Evolutionary conservation across 2,329 filamentous ascomycete species (phyloP).

Genomic region (Colletotrichum filicis): DNA sequence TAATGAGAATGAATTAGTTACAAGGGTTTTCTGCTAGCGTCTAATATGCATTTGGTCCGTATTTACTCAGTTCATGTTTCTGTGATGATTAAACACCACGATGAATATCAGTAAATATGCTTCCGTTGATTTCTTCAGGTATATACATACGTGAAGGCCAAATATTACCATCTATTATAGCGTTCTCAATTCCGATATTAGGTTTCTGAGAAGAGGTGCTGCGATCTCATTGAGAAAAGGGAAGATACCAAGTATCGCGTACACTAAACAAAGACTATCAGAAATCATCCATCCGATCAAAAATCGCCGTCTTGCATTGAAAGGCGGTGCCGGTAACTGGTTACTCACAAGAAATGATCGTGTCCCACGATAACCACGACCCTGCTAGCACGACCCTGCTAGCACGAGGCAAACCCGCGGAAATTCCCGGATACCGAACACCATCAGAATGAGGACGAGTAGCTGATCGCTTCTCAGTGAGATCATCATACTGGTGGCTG

Average conservation of each 20-base stretch:
- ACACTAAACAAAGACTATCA: neutral
- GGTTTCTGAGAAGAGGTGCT: neutral
- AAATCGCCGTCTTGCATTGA: neutral
- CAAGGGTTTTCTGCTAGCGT: neutral
- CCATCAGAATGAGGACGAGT: neutral
- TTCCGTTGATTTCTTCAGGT: neutral
- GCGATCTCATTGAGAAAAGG: slow-evolving; percentile 9
- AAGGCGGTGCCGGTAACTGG: neutral
- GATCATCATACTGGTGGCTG: neutral
- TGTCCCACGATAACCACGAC: slow-evolving; percentile 2
- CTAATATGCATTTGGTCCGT: neutral
- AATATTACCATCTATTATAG: neutral
- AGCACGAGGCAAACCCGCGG: slow-evolving; percentile 10
- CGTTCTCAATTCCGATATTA: neutral
- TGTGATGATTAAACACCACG: neutral
- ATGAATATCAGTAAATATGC: neutral
- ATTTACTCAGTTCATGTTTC: neutral
- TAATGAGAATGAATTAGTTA: slow-evolving; percentile 7
- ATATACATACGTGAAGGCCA: too few species aligned
- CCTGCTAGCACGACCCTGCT: neutral
- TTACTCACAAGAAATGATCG: neutral
- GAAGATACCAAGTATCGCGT: slow-evolving; percentile 10
- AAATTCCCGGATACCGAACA: slow-evolving; percentile 2
- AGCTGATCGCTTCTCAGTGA: neutral
- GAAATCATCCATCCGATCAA: neutral